Evolutionary conservation across 1,284 basidiomycete genomes (phyloP), one percentile per base, ranked within the genome.

Genomic region (Austroboletus niveus): DNA sequence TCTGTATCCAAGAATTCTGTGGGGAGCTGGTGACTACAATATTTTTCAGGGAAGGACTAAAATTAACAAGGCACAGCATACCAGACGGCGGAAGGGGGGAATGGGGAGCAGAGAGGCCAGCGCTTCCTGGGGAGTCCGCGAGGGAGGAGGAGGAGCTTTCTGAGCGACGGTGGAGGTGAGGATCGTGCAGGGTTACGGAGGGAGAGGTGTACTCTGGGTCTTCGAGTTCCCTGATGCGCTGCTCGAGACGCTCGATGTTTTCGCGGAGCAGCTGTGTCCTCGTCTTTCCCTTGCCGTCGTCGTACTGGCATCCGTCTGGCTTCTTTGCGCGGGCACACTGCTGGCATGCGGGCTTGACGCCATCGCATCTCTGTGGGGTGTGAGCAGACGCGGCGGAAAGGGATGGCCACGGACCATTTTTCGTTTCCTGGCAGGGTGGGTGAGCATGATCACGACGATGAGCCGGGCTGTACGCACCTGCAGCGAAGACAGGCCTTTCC

Each of bases 201-300:
- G 80, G 75, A 4, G 79, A 76, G 11, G 78, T 67, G 57, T 79
- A 79, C 55, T 81, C 79, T 1, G 81, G 79, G 68, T 81, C 81
- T 60, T 84, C 82, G 48, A 84, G 75, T 54, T 83, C 81, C 38
- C 72, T 69, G 50, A 84, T 75, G 47, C 81, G 71, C 47, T 79
- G 74, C 58, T 84, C 80, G 42, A 84, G 74, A 31, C 78, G 78
- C 45, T 70, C 68, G 55, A 84, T 80, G 55, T 77, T 80, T 60
- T 84, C 82, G 51, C 80, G 76, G 45, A 84, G 72, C 32, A 83
- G 61, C 58, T 83, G 81, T 0, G 82, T 83, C 54, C 81, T 75
- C 47, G 82, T 84, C 68, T 83, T 84, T 24, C 81, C 80, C 67
- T 81, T 81, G 24, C 81, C 81, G 65, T 84, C 81, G 52, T 84